Conservation (phyloP, 169 alveolate genomes). For the Blepharisma undulans region DNA sequence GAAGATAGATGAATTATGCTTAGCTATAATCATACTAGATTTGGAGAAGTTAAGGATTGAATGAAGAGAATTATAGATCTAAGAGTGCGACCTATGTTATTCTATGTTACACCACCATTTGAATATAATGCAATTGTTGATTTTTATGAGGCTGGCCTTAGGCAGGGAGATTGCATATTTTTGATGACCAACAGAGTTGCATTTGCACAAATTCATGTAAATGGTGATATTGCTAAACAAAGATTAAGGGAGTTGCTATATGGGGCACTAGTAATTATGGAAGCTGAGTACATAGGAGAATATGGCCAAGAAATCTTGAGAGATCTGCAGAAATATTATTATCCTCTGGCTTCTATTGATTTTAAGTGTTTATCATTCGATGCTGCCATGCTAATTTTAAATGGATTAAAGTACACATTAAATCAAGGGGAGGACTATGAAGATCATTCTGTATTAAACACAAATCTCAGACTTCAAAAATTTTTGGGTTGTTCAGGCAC, state of each 20-base stretch:
- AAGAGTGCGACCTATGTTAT: neutral
- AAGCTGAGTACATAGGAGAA: neutral
- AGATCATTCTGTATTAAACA: neutral
- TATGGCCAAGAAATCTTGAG: neutral
- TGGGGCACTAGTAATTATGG: neutral
- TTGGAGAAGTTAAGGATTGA: neutral
- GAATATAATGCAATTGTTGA: neutral
- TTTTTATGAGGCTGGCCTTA: constrained; percentile 21
- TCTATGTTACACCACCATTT: neutral
- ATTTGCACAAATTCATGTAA: neutral
- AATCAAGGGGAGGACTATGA: neutral
- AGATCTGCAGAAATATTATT: neutral
- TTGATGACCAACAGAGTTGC: neutral
- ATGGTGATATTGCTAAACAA: neutral
- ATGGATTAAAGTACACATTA: neutral
- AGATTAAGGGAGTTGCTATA: neutral
- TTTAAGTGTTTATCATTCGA: neutral
- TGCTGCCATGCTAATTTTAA: neutral
- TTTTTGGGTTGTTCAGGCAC: neutral
- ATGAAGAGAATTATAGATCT: neutral
- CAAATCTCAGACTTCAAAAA: neutral
- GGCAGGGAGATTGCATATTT: neutral
- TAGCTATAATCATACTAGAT: neutral
- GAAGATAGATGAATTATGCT: neutral
- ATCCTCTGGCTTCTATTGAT: neutral